Base-by-base conservation (phyloP, 2,329 filamentous ascomycete species). In the Mollisia scopiformis region DNA sequence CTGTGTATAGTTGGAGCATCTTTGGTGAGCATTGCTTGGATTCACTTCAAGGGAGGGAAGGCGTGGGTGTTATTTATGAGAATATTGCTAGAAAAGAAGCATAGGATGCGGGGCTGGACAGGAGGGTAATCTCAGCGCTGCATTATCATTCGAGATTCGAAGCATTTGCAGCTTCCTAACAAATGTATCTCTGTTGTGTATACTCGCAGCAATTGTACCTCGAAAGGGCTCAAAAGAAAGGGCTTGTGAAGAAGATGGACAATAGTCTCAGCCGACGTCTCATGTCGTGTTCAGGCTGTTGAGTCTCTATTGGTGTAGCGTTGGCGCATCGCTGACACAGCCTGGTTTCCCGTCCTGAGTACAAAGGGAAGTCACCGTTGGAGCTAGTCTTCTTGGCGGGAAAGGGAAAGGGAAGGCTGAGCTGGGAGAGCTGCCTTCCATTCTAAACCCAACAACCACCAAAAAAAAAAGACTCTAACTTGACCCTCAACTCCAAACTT, bases 21-120 rank as follows among this genome's bases (percentile, higher is more conserved):
- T 41, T 46, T 33, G 47, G 23, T 19, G 27, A 58, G 25, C 33
- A 49, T 46, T 35, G 31, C 49, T 57, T 57, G 49, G 55, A 57
- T 57, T 57, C 43, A 39, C 23, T 41, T 50, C 19, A 28, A 39
- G 10, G 47, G n/a, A 43, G 43, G 50, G 49, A 58, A 33, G 59
- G 55, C 55, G 55, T 51, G 28, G 43, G 43, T 51, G 46, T 57
- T 35, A 27, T n/a, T 39, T 37, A 39, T 25, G 37, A 31, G 19
- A 30, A 53, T 31, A 27, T 46, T 30, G 30, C 30, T 31, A 21
- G 53, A 33, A 14, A n/a, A 31, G 19, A 46, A 23, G 19, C 37
- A 27, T 13, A 27, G 25, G n/a, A 14, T 43, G 25, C 23, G 43
- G 43, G 43, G 43, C 43, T 28, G 21, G 13, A 47, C 25, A n/a